phyloP scores from a whole-genome alignment of 805 yeast species.

The Schizosaccharomyces pombe region DNA sequence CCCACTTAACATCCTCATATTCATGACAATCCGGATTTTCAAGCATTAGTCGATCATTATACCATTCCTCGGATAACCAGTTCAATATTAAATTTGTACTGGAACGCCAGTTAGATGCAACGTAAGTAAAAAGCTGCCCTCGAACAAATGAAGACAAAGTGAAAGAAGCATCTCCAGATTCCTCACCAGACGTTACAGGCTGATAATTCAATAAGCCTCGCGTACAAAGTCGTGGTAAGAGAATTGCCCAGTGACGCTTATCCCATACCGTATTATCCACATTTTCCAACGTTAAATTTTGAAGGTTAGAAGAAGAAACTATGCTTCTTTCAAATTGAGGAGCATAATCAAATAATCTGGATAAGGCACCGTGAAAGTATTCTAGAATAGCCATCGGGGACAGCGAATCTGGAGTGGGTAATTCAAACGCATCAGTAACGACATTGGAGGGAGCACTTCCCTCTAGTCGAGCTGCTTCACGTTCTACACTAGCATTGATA shows the following conservation, averaged over 20 bases:
- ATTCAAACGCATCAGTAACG: constrained; percentile 2
- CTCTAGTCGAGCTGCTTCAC: not conserved
- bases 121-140: constrained; percentile 45
- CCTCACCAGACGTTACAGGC: constrained; percentile 3
- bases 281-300: constrained; percentile 10
- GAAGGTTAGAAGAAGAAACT: constrained; percentile 4
- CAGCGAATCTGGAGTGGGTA: constrained; percentile 17
- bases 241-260: constrained; percentile 49
- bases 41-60: constrained; percentile 28
- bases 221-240: constrained; percentile 56
- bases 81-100: constrained; percentile 56
- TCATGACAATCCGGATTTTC: constrained; percentile 7
- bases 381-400: constrained; percentile 31
- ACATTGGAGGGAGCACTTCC: not conserved
- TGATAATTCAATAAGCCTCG: constrained; percentile 32
- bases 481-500: constrained; percentile 6
- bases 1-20: constrained; percentile 6
- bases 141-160: constrained; percentile 37
- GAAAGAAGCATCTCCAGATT: constrained; percentile 12
- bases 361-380: constrained; percentile 33
- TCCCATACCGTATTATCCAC: constrained; percentile 30
- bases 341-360: constrained; percentile 12
- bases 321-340: constrained; percentile 5
- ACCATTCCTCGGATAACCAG: constrained; percentile 95
- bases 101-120: constrained; percentile 45